Evolutionary conservation across 2,329 filamentous ascomycete genomes (phyloP).

Genomic region (Helotiales sp.): DNA sequence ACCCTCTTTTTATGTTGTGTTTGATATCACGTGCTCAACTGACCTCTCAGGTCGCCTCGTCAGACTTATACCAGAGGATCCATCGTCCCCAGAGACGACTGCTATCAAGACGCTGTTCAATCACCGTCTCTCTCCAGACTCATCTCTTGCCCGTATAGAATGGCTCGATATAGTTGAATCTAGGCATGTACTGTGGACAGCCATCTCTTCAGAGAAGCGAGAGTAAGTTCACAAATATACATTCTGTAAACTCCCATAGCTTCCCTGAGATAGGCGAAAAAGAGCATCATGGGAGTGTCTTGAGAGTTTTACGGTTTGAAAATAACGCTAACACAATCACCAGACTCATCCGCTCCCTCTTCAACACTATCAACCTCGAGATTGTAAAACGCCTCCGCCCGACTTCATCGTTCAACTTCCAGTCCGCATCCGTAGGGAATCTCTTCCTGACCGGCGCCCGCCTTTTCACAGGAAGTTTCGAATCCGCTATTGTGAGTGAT

Average conservation of each 20-base stretch:
- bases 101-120: constrained; percentile 88
- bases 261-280: no score
- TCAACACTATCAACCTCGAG: constrained; percentile 78
- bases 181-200: constrained; percentile 75
- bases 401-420: constrained; percentile 77
- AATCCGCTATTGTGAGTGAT: constrained; percentile 88
- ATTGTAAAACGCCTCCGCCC: constrained; percentile 78
- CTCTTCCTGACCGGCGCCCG: constrained; percentile 83
- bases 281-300: no score
- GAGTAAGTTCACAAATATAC: constrained; percentile 55
- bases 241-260: no score
- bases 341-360: constrained; percentile 71
- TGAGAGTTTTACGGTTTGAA: no score
- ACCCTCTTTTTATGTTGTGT: neutral
- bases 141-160: constrained; percentile 68
- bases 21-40: constrained; percentile 13
- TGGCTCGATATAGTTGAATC: constrained; percentile 92
- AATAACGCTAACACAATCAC: neutral
- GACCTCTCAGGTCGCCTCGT: constrained; percentile 74
- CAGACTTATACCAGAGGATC: constrained; percentile 78
- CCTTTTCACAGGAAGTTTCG: constrained; percentile 90
- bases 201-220: constrained; percentile 72
- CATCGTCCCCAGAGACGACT: constrained; percentile 63
- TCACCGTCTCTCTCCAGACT: constrained; percentile 72
- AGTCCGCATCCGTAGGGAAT: constrained; percentile 77